Base-by-base conservation (phyloP, 2,329 filamentous ascomycete species). In the Lecanoromycetidae sp. region DNA sequence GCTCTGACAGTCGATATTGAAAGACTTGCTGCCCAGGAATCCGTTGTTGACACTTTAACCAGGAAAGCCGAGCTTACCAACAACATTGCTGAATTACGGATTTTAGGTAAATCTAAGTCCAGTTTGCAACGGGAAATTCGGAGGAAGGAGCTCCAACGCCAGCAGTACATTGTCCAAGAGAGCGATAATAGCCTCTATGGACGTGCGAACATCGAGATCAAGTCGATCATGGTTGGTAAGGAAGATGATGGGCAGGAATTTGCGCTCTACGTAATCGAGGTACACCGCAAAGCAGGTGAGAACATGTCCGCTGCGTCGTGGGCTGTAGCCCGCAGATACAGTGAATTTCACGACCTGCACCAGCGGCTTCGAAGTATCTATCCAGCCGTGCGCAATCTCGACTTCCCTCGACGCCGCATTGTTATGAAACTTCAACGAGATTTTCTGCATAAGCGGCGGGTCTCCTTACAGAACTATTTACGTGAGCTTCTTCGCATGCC, bases 101-200 rank as follows among this genome's bases (percentile, higher is more conserved):
- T 98, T 52, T 65, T 98, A 42, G 80, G 83, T 46, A 98, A 98
- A 63, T 95, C 87, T 1, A 94, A 91, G 63, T 82, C 87, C 26
- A 98, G 91, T 63, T 69, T 98, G 48, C 84, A 94, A 58, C 76
- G 91, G 55, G 91, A 98, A 63, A 87, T 96, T 46, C 78, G 87
- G 48, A 80, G 88, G 27, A 98, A 96, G 61, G 90, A 96, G 64
- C 76, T 98, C 59, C 91, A 98, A 62, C 77, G 88, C 44, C 91
- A 94, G 63, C 93, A 98, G 61, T 98, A 98, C 57, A 86, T 94
- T 37, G 80, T 96, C 6, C 91, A 98, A 64, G 91, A 98, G 65
- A 95, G 87, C 60, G 93, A 98, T 62, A 98, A 94, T 63, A 94
- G 87, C 62, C 71, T 98, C 20, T 96, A 94, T 58, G 91, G 91